Base-by-base conservation (phyloP, 108 stramenopile species). In the Stephanodiscus minutulus region DNA sequence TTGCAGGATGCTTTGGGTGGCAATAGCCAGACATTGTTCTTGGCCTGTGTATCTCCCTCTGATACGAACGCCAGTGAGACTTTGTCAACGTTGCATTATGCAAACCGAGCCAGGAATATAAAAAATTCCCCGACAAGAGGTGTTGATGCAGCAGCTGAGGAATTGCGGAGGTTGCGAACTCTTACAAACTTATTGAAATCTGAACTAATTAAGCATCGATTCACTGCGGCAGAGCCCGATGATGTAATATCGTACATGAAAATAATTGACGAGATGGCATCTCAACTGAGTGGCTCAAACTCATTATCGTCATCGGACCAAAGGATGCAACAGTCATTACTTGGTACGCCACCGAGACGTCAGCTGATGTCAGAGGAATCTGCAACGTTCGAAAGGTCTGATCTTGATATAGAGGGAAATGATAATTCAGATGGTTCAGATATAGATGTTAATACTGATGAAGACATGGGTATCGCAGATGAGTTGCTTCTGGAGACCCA, bases 1-100 rank as follows among this genome's bases (percentile, higher is more conserved):
- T 74, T 99, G 57, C 91, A 93, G 64, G 98, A 98, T 85, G 92
- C 96, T 1, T 66, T 99, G 13, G 99, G 99, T 33, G 99, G 99
- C 8, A 98, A 98, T 73, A 91, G 92, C 70, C 90, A 93, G 60
- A 98, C 98, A 10, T 78, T 91, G 1, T 95, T 97, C 77, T 70
- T 97, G 76, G 94, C 94, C 20, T 97, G 96, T 77, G 90, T 98
- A 17, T 94, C 92, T n/a, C 97, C 98, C 4, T 87, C 93, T 1
- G 83, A 86, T 85, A 97, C 84, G 18, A 96, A 95, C 82, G 90
- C 88, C 5, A 91, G 94, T 50, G 99, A 99, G 70, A 96, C 93
- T 7, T 70, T 97, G 9, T 91, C 91, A 21, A 99, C 99, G 11
- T 76, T 99, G 33, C 91, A 94, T 37, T 99, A 92, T 64, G 98